A percentile compares a stretch with the other conserved stretches of the same genome.
These are phyloP conservation scores for Agroathelia rolfsii DNA, from an alignment of 1,284 basidiomycete genomes.

Conservation along the genomic window DNA sequence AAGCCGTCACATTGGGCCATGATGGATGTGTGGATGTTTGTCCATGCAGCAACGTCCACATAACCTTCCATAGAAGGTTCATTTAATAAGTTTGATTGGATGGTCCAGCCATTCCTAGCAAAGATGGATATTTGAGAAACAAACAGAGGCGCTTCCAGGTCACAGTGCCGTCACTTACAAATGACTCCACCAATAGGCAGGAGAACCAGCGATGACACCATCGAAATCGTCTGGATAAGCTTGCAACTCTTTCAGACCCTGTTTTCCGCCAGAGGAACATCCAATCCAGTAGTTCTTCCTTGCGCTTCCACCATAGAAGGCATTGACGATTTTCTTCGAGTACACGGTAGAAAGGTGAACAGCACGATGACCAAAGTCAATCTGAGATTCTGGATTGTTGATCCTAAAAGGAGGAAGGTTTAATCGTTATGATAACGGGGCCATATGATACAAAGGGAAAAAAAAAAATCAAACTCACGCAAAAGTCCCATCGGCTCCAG, in stretches of 20 bases:
- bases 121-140: too few species aligned
- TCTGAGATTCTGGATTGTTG: constrained; percentile 16
- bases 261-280: constrained; percentile 22
- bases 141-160: constrained; percentile 6
- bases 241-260: constrained; percentile 16
- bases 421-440: too few species aligned
- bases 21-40: constrained; percentile 16
- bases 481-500: too few species aligned
- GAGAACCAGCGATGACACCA: constrained; percentile 23
- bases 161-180: constrained; percentile 5
- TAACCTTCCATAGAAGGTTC: too few species aligned
- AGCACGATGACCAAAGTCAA: constrained; percentile 20
- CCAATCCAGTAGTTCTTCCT: constrained; percentile 19
- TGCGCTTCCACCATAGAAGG: constrained; percentile 14
- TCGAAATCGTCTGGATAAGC: constrained; percentile 22
- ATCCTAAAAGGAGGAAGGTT: too few species aligned
- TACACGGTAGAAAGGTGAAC: constrained; percentile 17
- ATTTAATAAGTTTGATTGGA: too few species aligned
- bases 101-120: too few species aligned
- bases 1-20: constrained; percentile 24
- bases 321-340: constrained; percentile 16
- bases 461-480: too few species aligned
- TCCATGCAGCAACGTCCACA: constrained; percentile 14
- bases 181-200: constrained; percentile 14
- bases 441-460: too few species aligned